Evolutionary conservation across 208 protist genomes (phyloP), one percentile per base, ranked within the genome.

Genomic region (Leptomonas seymouri): DNA sequence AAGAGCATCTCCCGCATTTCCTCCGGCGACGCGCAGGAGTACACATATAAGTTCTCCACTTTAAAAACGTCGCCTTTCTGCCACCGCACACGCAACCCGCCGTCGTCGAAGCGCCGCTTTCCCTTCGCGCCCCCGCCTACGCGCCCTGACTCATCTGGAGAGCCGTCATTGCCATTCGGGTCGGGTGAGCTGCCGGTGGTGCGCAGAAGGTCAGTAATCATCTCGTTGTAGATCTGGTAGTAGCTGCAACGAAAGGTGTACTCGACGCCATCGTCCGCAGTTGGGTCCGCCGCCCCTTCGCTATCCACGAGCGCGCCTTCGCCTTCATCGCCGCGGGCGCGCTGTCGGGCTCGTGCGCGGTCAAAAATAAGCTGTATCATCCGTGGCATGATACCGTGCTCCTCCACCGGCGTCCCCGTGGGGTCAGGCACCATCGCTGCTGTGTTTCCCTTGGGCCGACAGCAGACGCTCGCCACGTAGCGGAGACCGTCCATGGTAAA

Each of bases 211-310:
- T 98, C 94, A 0, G 84, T 84, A 14, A 98, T 83, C 30, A 80
- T 78, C 57, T 98, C 94, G 49, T 98, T 97, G 82, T 98, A 98
- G 67, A 98, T 89, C 50, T 98, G 90, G 14, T 93, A 90, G 66
- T 85, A 96, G 76, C 89, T 94, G 70, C 93, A 97, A 6, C 79
- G 80, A 41, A 97, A 86, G n/a, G 74, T 54, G 75, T 87, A 93
- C 61, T 76, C 65, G 3, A 88, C 71, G 14, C 71, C 70, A 23
- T 81, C 78, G 30, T 82, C 59, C 25, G 49, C 28, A 6, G 39
- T 21, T 41, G 56, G 11, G 15, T 61, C 36, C 31, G 3, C 51
- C 30, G 0, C 44, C 14, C 27, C 27, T 27, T 31, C 44, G 15
- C 41, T 46, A 21, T 63, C 55, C 8, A 28, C 49, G 0, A 4